These are phyloP conservation scores for Epichloe coenophiala DNA, from an alignment of 2,329 filamentous ascomycete genomes.

Conservation along the genomic window DNA sequence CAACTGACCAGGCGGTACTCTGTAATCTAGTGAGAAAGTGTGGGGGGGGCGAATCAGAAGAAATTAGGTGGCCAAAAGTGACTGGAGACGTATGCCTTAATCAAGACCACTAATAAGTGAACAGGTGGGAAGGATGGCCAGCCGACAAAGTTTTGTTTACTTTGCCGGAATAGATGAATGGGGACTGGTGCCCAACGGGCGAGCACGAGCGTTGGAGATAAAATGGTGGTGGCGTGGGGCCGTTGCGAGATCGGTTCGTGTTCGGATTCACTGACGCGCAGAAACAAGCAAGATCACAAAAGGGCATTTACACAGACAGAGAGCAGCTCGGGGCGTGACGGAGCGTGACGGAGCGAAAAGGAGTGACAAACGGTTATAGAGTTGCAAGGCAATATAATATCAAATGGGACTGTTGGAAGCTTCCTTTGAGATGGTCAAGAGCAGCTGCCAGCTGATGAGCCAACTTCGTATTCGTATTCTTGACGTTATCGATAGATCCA, in stretches of 20 bases:
- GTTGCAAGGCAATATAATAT: not conserved
- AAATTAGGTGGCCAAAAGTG: constrained; percentile 1
- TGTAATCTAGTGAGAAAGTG: constrained; percentile 3
- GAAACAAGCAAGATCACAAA: not conserved
- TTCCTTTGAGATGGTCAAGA: not conserved
- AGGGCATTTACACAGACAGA: no score
- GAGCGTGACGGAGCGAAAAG: no score
- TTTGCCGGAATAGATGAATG: not conserved
- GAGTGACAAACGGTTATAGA: not conserved
- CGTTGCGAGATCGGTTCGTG: constrained; percentile 4
- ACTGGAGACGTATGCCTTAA: constrained; percentile 4
- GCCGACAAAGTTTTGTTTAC: constrained; percentile 4
- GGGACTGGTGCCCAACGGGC: not conserved
- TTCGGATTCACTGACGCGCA: constrained; percentile 3
- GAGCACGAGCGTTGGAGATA: not conserved
- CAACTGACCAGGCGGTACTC: constrained; percentile 1
- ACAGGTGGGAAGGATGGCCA: constrained; percentile 6
- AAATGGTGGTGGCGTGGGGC: constrained; percentile 2
- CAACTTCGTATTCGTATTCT: constrained; percentile 5
- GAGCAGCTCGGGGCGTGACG: not conserved
- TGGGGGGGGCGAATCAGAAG: constrained; percentile 3
- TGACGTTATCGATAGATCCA: not conserved
- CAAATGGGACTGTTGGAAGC: not conserved
- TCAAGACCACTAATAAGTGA: constrained; percentile 11
- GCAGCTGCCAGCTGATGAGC: not conserved